Conservation (phyloP, 2,329 filamentous ascomycete genomes). For the Stagonosporopsis tanaceti region DNA sequence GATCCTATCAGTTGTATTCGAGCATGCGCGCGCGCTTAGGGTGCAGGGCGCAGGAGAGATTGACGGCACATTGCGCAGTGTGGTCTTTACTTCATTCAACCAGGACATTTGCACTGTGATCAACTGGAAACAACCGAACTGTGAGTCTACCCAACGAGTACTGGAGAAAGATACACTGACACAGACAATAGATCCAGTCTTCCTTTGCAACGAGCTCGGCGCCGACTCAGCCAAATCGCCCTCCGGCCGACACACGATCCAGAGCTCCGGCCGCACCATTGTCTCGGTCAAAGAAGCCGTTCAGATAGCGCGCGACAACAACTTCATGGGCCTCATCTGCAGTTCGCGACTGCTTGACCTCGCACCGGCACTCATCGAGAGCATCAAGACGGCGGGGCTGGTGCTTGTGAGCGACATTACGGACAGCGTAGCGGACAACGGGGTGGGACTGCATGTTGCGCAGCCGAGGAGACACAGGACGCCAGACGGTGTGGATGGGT, state of each 20-base stretch:
- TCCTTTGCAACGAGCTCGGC: conserved; percentile 92
- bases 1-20: conserved; percentile 85
- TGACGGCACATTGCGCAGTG: conserved; percentile 77
- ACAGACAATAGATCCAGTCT: conserved; percentile 73
- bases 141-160: conserved; percentile 52
- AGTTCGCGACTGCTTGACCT: conserved; percentile 81
- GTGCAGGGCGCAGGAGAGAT: conserved; percentile 61
- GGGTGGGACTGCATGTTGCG: conserved; percentile 52
- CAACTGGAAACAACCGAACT: conserved; percentile 99
- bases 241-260: conserved; percentile 51
- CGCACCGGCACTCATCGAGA: conserved; percentile 88
- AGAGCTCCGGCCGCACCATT: conserved; percentile 73
- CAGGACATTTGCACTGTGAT: conserved; percentile 87
- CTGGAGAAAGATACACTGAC: conserved; percentile 22
- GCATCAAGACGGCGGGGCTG: conserved; percentile 92
- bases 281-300: conserved; percentile 95
- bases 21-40: conserved; percentile 79
- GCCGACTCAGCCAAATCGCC: conserved; percentile 59
- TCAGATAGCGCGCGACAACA: conserved; percentile 90
- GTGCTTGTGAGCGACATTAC: conserved; percentile 91
- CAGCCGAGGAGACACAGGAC: conserved; percentile 55
- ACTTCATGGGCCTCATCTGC: conserved; percentile 97
- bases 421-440: conserved; percentile 55
- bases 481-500: conserved; percentile 85
- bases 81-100: conserved; percentile 95